phyloP scores from a whole-genome alignment of 352 stramenopile genomes.

The Globisporangium carolinianum region DNA sequence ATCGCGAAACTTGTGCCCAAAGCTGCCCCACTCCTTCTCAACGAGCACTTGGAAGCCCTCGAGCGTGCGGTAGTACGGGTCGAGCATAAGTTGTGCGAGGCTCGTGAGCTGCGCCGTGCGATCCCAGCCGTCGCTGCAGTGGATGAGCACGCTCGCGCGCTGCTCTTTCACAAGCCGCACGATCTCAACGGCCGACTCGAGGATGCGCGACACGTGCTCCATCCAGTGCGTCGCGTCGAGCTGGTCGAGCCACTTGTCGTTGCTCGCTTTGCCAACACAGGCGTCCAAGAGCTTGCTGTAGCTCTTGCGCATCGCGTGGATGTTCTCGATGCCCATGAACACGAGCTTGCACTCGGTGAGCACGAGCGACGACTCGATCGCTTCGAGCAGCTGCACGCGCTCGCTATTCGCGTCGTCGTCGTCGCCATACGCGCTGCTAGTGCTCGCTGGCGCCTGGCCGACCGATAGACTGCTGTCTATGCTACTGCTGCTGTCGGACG shows the following conservation, averaged over 20 bases:
- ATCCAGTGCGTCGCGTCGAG: constrained; percentile 68
- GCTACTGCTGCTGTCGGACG: background rate
- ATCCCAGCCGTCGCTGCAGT: constrained; percentile 99
- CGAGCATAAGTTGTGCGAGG: constrained; percentile 82
- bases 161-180: constrained; percentile 71
- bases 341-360: constrained; percentile 79
- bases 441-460: constrained; percentile 1
- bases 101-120: constrained; percentile 84
- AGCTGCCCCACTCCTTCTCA: constrained; percentile 88
- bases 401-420: constrained; percentile 16
- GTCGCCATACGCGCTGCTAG: constrained; percentile 15
- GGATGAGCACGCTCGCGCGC: constrained; percentile 92
- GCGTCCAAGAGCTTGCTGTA: constrained; percentile 75
- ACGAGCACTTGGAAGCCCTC: constrained; percentile 80
- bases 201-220: constrained; percentile 69
- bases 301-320: constrained; percentile 87
- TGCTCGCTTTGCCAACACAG: constrained; percentile 48
- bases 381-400: constrained; percentile 24
- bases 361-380: constrained; percentile 45
- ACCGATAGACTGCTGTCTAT: background rate
- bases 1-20: constrained; percentile 87
- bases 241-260: constrained; percentile 79
- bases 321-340: constrained; percentile 91
- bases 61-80: constrained; percentile 88
- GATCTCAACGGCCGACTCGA: constrained; percentile 81